Percentiles rank a stretch among this genome's conserved stretches.
Evolutionary conservation across 2,329 filamentous ascomycete species (phyloP).

Genomic region (Aschersonia sp.): DNA sequence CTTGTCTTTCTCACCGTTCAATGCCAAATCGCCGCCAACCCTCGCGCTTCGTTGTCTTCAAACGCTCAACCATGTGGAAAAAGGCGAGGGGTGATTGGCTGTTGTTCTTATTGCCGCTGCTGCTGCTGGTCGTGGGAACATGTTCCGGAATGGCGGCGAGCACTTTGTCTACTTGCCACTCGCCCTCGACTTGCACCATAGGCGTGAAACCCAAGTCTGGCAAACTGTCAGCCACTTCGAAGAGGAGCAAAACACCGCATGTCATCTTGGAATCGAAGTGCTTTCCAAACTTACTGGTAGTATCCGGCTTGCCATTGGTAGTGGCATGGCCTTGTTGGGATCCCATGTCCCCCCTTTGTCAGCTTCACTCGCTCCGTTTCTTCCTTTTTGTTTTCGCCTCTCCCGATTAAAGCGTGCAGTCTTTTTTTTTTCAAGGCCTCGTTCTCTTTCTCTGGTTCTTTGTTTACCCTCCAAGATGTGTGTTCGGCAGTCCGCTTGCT

Average conservation of each 20-base stretch:
- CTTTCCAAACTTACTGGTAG: slow-evolving; percentile 10
- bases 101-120: not conserved
- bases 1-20: slow-evolving; percentile 23
- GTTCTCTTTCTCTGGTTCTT: too few relatives aligned
- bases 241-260: too few relatives aligned
- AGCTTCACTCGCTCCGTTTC: not conserved
- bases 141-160: slow-evolving; percentile 44
- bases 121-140: slow-evolving; percentile 34
- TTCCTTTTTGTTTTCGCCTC: not conserved
- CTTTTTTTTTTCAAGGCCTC: too few relatives aligned
- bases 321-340: slow-evolving; percentile 12
- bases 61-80: slow-evolving; percentile 83
- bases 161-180: slow-evolving; percentile 46
- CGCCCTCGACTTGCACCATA: slow-evolving; percentile 23
- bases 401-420: too few relatives aligned
- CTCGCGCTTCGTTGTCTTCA: slow-evolving; percentile 94
- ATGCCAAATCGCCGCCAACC: slow-evolving; percentile 89
- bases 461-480: too few relatives aligned
- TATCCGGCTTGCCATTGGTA: slow-evolving; percentile 8
- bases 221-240: not conserved
- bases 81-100: slow-evolving; percentile 70
- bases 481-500: too few relatives aligned
- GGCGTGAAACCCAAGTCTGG: slow-evolving; percentile 20
- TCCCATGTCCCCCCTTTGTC: slow-evolving; percentile 11
- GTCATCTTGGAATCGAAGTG: too few relatives aligned